Percentiles rank a stretch among this genome's conserved stretches.
phyloP scores from a whole-genome alignment of 352 stramenopile species.

The Phytophthora pini region DNA sequence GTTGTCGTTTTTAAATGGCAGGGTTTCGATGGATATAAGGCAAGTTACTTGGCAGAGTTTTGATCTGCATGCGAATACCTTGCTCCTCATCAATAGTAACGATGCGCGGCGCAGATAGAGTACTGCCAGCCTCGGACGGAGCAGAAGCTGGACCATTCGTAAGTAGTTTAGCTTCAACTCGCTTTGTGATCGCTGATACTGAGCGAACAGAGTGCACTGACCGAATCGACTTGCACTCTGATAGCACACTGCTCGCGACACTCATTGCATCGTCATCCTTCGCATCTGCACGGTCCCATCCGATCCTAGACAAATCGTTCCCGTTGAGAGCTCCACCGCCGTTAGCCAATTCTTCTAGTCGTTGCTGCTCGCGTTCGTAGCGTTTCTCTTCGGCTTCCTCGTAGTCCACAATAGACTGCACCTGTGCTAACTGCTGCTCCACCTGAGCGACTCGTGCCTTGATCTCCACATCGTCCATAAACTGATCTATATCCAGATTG shows the following conservation, averaged over 20 bases:
- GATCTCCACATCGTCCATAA: constrained; percentile 93
- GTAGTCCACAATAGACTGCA: constrained; percentile 86
- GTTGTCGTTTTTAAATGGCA: constrained; percentile 65
- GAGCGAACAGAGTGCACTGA: constrained; percentile 87
- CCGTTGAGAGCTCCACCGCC: constrained; percentile 47
- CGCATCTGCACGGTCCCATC: constrained; percentile 34
- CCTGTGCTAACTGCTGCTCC: constrained; percentile 90
- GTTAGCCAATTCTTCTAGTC: constrained; percentile 65
- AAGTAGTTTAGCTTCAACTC: constrained; percentile 74
- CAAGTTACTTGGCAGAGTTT: constrained; percentile 90
- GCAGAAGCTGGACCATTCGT: constrained; percentile 14
- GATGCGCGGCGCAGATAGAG: constrained; percentile 66
- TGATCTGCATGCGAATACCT: constrained; percentile 87
- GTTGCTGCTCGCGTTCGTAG: constrained; percentile 78
- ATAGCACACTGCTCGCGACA: constrained; percentile 79
- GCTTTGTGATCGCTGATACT: constrained; percentile 73
- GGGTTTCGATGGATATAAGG: constrained; percentile 96
- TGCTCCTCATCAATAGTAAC: constrained; percentile 92
- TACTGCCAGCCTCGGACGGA: constrained; percentile 32
- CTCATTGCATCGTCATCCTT: constrained; percentile 71
- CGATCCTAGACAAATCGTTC: constrained; percentile 58
- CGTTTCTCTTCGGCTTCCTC: constrained; percentile 87
- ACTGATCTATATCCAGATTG: constrained; percentile 94
- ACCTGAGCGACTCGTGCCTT: constrained; percentile 86
- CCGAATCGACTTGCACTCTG: constrained; percentile 88